Base-by-base conservation (phyloP, 768 basidiomycete genomes). In the Suillus ampliporus region DNA sequence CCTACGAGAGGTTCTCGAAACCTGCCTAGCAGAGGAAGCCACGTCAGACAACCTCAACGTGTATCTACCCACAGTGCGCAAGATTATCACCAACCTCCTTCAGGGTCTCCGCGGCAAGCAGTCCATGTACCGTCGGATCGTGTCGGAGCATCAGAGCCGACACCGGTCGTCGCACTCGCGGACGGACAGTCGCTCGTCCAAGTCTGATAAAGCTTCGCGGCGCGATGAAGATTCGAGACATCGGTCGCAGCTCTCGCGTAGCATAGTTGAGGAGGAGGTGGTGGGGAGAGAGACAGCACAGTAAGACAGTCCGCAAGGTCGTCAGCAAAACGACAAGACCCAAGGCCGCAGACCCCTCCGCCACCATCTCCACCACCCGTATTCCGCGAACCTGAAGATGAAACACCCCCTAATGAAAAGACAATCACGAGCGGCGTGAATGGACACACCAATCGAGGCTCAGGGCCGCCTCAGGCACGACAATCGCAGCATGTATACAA, bases 61-160 rank as follows among this genome's bases (percentile, higher is more conserved):
- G 2, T 97, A 94, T 78, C 87, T 98, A 4, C 97, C 97, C 28
- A 87, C 85, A 66, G 96, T 99, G 52, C 89, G 97, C 58, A 84
- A 84, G 69, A 97, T 97, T 72, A 98, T 99, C 72, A 96, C 95
- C 40, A 89, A 86, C 71, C 82, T 99, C n/a, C 77, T 99, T 35
- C 91, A 95, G 69, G 97, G 96, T 15, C 82, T 99, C n/a, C 91
- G 96, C 57, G 85, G 80, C 54, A 98, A 98, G 76, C 97, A 99
- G 77, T 88, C 91, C 43, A 82, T 89, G 66, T 97, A 97, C 76
- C 88, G 94, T 26, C 85, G 87, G 67, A 84, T 90, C 62, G 83
- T 89, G 31, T 85, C 88, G 34, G 88, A 91, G 63, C 82, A 84
- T 61, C 80, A 82, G 61, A 82, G 83, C 58, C 80, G 80, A 63